Percentiles rank a stretch among this genome's conserved stretches.
Evolutionary conservation across 768 basidiomycete species (phyloP).

Genomic region (Wakefieldia striispora): DNA sequence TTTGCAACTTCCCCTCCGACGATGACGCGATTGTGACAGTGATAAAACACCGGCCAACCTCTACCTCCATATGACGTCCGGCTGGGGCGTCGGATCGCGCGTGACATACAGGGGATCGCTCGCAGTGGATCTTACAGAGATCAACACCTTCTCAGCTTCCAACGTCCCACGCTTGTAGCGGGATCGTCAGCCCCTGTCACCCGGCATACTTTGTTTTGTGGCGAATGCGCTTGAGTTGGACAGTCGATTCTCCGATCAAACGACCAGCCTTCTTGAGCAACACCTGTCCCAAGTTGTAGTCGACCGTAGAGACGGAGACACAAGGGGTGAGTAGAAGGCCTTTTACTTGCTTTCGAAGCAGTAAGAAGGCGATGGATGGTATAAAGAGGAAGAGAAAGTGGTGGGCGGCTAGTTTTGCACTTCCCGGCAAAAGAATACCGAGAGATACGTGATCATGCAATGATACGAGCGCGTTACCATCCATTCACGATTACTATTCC

Average conservation of each 20-base stretch:
- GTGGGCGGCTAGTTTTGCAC: too few relatives aligned
- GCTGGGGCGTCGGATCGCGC: conserved; percentile 16
- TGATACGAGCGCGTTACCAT: too few relatives aligned
- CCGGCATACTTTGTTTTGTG: conserved; percentile 19
- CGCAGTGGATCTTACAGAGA: too few relatives aligned
- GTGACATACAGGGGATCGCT: conserved; percentile 18
- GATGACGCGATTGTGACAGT: conserved; percentile 18
- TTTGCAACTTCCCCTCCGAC: conserved; percentile 18
- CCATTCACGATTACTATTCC: too few relatives aligned
- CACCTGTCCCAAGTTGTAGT: conserved; percentile 16
- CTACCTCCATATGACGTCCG: conserved; percentile 16
- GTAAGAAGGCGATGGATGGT: conserved; percentile 18
- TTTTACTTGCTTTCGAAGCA: conserved; percentile 23
- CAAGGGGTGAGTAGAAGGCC: conserved; percentile 17
- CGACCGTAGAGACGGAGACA: conserved; percentile 8
- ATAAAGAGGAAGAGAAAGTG: background rate
- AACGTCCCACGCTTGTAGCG: too few relatives aligned
- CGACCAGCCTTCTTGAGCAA: conserved; percentile 27
- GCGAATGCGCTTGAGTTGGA: too few relatives aligned
- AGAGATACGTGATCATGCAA: too few relatives aligned
- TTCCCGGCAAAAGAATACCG: too few relatives aligned
- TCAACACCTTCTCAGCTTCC: too few relatives aligned
- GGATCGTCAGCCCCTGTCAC: conserved; percentile 8
- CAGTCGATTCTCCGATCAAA: conserved; percentile 23
- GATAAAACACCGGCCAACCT: conserved; percentile 21